These are phyloP conservation scores for Xylariaceae sp. DNA, from an alignment of 2,329 filamentous ascomycete species.

Conservation along the genomic window DNA sequence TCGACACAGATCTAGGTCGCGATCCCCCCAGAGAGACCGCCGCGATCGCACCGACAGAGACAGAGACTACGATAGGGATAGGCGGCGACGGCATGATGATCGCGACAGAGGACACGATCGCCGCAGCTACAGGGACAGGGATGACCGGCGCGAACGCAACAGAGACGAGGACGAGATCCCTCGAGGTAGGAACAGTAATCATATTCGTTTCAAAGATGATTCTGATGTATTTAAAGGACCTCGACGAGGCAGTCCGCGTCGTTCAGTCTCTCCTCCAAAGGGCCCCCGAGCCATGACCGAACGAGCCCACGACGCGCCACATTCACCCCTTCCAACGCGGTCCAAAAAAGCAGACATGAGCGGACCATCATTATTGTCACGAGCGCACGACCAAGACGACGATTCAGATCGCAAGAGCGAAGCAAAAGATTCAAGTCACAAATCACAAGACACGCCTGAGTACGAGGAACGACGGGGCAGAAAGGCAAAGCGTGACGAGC, in stretches of 20 bases:
- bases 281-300: no score
- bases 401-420: constrained; percentile 20
- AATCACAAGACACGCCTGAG: constrained; percentile 18
- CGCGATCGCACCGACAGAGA: constrained; percentile 34
- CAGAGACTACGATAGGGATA: constrained; percentile 37
- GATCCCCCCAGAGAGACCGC: constrained; percentile 32
- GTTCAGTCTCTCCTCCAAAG: constrained; percentile 17
- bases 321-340: constrained; percentile 30
- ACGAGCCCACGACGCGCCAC: constrained; percentile 12
- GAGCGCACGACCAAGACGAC: constrained; percentile 33
- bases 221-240: constrained; percentile 7
- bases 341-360: constrained; percentile 20
- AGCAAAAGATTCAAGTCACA: constrained; percentile 18
- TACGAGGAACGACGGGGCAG: constrained; percentile 21
- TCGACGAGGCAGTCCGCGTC: constrained; percentile 20
- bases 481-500: constrained; percentile 10
- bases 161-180: constrained; percentile 14
- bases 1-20: constrained; percentile 13
- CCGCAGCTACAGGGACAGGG: constrained; percentile 12
- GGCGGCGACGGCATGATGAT: constrained; percentile 17
- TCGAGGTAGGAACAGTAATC: constrained; percentile 15
- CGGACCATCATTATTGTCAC: constrained; percentile 31
- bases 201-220: no score
- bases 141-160: constrained; percentile 20
- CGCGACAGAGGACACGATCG: constrained; percentile 15